These are phyloP conservation scores for Cyberlindnera bimundalis DNA, from an alignment of 805 yeast species.

Conservation along the genomic window DNA sequence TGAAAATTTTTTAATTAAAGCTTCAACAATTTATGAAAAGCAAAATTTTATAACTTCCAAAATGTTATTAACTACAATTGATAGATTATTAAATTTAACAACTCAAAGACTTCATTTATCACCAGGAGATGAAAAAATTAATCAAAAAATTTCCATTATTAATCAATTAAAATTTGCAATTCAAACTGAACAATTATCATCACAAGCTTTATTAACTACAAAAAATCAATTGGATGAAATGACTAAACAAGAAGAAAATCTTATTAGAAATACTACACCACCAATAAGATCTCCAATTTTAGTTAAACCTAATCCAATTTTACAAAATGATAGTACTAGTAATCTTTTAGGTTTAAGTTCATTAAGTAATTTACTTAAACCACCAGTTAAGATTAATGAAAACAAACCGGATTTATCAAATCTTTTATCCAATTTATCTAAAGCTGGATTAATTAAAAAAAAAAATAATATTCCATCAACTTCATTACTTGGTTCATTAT, in stretches of 20 bases:
- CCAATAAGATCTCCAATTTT: constrained; percentile 18
- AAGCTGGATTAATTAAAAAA: constrained; percentile 23
- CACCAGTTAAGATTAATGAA: no score
- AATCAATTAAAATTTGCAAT: constrained; percentile 34
- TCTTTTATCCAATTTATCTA: constrained; percentile 18
- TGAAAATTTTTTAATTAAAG: constrained; percentile 66
- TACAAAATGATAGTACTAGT: constrained; percentile 5
- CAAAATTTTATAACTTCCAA: constrained; percentile 22
- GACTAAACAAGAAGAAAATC: constrained; percentile 37
- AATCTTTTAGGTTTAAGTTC: constrained; percentile 17
- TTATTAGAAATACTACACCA: constrained; percentile 28
- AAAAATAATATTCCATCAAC: constrained; percentile 2
- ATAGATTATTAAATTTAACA: constrained; percentile 33
- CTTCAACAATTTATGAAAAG: constrained; percentile 43
- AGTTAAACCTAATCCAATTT: constrained; percentile 16
- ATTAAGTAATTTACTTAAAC: constrained; percentile 21
- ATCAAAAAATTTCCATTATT: constrained; percentile 32
- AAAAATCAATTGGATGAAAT: constrained; percentile 36
- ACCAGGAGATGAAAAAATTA: constrained; percentile 30
- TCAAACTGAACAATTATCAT: constrained; percentile 32
- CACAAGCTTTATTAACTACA: constrained; percentile 30
- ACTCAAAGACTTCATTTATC: constrained; percentile 30
- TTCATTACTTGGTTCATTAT: constrained; percentile 6
- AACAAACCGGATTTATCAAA: no score
- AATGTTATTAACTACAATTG: constrained; percentile 33